Percentiles rank a stretch among this genome's conserved stretches.
Conservation (phyloP, 768 basidiomycete genomes). For the Macrolepiota fuliginosa region DNA sequence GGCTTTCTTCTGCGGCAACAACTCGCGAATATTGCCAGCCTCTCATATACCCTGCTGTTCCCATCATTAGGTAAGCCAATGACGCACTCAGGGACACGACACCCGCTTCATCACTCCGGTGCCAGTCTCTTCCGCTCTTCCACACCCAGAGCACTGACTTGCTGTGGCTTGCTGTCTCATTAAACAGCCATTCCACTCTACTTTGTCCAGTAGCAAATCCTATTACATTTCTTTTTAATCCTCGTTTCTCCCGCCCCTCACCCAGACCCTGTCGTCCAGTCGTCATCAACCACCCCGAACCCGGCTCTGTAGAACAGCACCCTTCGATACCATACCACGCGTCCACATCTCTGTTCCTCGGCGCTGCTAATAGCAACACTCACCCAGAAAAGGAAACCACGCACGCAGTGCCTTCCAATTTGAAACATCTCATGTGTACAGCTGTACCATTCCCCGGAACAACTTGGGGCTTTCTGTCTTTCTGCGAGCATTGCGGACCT, state of each 20-base stretch:
- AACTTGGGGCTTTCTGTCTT: not conserved
- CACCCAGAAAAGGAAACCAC: not conserved
- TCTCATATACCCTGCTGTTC: not conserved
- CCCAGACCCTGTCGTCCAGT: not conserved
- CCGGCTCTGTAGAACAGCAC: not conserved
- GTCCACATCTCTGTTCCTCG: not conserved
- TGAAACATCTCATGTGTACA: not conserved
- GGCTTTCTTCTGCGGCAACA: not conserved
- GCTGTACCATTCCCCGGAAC: not conserved
- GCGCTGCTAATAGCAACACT: not conserved
- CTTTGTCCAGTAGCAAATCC: too few relatives aligned
- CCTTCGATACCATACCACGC: not conserved
- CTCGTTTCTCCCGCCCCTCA: too few relatives aligned
- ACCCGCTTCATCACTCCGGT: not conserved
- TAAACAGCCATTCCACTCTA: too few relatives aligned
- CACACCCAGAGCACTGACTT: not conserved
- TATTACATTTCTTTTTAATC: too few relatives aligned
- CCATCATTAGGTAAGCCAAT: constrained; percentile 3
- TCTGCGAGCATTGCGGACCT: not conserved
- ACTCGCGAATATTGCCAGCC: not conserved
- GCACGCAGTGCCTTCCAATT: not conserved
- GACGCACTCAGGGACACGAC: not conserved
- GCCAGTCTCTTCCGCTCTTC: not conserved
- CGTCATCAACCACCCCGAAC: not conserved
- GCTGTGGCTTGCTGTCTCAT: not conserved